Evolutionary conservation across 1,284 basidiomycete genomes (phyloP), one percentile per base, ranked within the genome.

Genomic region (Pseudozyma hubeiensis): DNA sequence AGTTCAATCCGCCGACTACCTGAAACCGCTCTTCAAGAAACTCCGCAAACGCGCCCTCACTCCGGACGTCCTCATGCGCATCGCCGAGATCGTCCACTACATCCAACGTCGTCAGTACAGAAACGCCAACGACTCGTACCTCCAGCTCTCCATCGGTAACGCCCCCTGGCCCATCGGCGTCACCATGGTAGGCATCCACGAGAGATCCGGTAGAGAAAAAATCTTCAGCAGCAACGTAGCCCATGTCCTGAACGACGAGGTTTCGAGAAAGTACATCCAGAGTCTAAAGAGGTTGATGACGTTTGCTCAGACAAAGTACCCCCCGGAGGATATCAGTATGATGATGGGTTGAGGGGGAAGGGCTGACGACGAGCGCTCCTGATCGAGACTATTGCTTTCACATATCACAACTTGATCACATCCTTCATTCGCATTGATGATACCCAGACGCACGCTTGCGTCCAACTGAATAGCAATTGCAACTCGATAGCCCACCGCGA

Each of bases 131-230:
- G 97, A 99, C 84, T 91, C 94, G 0, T 99, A 99, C 85, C 89
- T 99, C 16, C 91, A 96, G 29, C 87, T 99, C 35, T 95, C 93
- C 5, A 99, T 99, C 69, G 97, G 97, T 16, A 99, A 97, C 82
- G 96, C 97, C 0, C 95, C 97, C 1, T 99, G 97, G 97, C 97
- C 97, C 0, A 98, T 99, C 81, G 97, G 97, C 57, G 97, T 99
- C 6, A 99, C 97, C 64, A 96, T 96, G 92, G 96, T 97, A 86
- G 94, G 96, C 87, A 98, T 99, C 72, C 97, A 99, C 86, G 96
- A 97, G 85, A 91, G 97, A 82, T 95, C 93, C 1, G 95, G 94
- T 0, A 90, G 95, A 78, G 94, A 98, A 85, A 98, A 97, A 86
- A 98, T 99, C 69, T 94, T 93, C 33, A 91, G 92, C 40, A 94